Base-by-base conservation (phyloP, 192 early-diverging fungal species). In the Backusella morwellensis region DNA sequence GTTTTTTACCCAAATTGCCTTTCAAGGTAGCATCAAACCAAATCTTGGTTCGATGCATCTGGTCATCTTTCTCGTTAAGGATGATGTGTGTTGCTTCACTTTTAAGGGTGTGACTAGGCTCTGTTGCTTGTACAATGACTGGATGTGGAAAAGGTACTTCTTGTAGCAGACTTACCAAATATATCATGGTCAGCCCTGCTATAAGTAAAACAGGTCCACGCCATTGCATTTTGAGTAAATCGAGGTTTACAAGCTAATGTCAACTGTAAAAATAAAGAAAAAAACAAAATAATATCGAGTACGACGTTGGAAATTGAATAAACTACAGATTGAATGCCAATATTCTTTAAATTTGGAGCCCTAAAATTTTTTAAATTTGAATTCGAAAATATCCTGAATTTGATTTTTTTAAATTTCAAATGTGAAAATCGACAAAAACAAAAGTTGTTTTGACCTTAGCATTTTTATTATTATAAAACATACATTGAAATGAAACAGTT, bases 101-200 rank as follows among this genome's bases (percentile, higher is more conserved):
- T 26, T 23, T 8, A 14, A 23, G 56, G 19, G 56, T 63, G 23
- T 11, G 26, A 63, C 56, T 63, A 26, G 56, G 56, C 12, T 66
- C 41, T 34, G 67, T 21, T 35, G 50, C 56, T 38, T 73, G 70
- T 19, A 77, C 54, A 32, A 66, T 47, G 17, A 68, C 56, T 42
- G 82, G 82, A 59, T 78, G 79, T 15, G 76, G 74, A 66, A 76
- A 81, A 11, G 82, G 78, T 6, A 66, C 75, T 63, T 81, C 79
- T 74, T 84, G 82, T 12, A 84, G 38, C 40, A 84, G 63, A 73
- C 82, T 84, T 35, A 78, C 76, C 36, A 80, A 68, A 56, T 84
- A 84, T 19, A 84, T 81, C 38, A 78, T 78, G 63, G 73, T 56
- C 1, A 78, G 4, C 21, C 82, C 82, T n/a, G 79, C 67, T 19